These are phyloP conservation scores for Phyllosticta paracitricarpa DNA, from an alignment of 2,329 filamentous ascomycete species.

Conservation along the genomic window DNA sequence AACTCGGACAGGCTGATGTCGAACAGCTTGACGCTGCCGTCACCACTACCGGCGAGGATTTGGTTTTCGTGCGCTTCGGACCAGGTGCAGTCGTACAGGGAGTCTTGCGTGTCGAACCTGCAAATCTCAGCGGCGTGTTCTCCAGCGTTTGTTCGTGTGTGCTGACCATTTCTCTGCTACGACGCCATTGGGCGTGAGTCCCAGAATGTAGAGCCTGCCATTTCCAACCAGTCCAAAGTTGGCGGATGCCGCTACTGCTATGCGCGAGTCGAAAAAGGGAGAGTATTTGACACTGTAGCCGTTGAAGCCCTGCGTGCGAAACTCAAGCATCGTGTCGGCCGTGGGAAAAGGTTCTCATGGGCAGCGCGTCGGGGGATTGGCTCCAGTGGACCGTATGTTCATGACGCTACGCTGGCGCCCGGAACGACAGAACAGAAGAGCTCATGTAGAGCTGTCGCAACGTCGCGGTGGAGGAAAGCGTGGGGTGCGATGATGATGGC, in stretches of 20 bases:
- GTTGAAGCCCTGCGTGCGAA: constrained; percentile 86
- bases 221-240: constrained; percentile 98
- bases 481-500: background rate
- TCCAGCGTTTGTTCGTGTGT: constrained; percentile 1
- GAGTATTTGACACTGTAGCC: constrained; percentile 98
- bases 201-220: constrained; percentile 76
- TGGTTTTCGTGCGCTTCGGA: constrained; percentile 96
- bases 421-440: background rate
- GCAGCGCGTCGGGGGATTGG: background rate
- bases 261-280: constrained; percentile 89
- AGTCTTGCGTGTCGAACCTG: constrained; percentile 94
- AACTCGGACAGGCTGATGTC: constrained; percentile 74
- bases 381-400: background rate
- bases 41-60: constrained; percentile 76
- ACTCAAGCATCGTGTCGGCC: constrained; percentile 67
- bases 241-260: constrained; percentile 81
- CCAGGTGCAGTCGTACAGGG: constrained; percentile 90
- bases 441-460: constrained; percentile 1
- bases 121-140: background rate
- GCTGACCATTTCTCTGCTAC: constrained; percentile 68
- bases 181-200: constrained; percentile 73
- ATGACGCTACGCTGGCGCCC: constrained; percentile 4
- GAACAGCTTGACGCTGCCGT: constrained; percentile 91
- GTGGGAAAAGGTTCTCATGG: constrained; percentile 1
- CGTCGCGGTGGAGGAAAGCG: background rate